A percentile compares a stretch with the other conserved stretches of the same genome.
phyloP scores from a whole-genome alignment of 106 monocot species.

The Hemerocallis citrina region DNA sequence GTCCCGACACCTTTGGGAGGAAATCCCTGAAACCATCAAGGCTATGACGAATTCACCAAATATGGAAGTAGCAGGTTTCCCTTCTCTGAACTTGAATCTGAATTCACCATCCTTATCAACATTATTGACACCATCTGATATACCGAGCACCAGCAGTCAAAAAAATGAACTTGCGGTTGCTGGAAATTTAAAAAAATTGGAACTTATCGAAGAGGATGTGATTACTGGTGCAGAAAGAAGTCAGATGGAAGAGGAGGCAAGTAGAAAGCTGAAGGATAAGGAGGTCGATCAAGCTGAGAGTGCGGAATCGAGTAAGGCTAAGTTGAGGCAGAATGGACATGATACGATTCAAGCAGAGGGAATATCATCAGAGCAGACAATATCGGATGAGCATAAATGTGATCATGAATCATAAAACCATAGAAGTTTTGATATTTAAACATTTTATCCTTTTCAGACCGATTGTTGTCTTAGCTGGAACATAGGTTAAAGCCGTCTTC shows the following conservation, averaged over 20 bases:
- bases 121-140: slow-evolving; percentile 12
- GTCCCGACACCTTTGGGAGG: slow-evolving; percentile 13
- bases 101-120: slow-evolving; percentile 15
- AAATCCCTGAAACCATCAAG: not conserved
- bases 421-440: not conserved
- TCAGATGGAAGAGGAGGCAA: slow-evolving; percentile 12
- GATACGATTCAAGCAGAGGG: slow-evolving; percentile 9
- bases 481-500: not conserved
- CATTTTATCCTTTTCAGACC: slow-evolving; percentile 5
- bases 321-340: slow-evolving; percentile 6
- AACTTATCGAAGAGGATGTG: slow-evolving; percentile 1
- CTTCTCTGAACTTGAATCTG: slow-evolving; percentile 50
- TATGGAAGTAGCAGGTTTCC: not conserved
- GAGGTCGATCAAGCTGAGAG: slow-evolving; percentile 4
- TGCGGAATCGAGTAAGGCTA: slow-evolving; percentile 21
- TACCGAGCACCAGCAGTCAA: slow-evolving; percentile 1
- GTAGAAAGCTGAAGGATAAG: slow-evolving; percentile 9
- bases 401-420: slow-evolving; percentile 19
- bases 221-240: slow-evolving; percentile 16
- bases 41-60: slow-evolving; percentile 6
- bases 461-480: slow-evolving; percentile 3
- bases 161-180: slow-evolving; percentile 13
- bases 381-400: slow-evolving; percentile 18
- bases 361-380: slow-evolving; percentile 25
- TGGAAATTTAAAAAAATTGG: slow-evolving; percentile 9